These are phyloP conservation scores for Phytophthora meadii DNA, from an alignment of 352 stramenopile genomes.

Conservation along the genomic window DNA sequence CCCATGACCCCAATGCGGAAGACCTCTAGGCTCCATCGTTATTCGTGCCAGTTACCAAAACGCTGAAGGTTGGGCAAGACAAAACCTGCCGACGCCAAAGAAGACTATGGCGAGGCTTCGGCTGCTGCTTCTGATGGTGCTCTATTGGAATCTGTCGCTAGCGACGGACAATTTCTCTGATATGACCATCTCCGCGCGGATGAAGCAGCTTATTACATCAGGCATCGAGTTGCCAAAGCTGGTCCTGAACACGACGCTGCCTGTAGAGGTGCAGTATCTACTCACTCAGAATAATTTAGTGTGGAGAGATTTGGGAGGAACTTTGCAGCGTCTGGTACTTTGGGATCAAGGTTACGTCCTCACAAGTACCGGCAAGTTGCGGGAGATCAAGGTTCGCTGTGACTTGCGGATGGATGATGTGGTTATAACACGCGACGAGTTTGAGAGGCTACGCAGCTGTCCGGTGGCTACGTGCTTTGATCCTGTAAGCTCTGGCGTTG, in stretches of 20 bases:
- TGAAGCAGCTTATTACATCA: constrained; percentile 28
- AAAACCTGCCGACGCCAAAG: constrained; percentile 1
- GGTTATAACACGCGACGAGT: constrained; percentile 35
- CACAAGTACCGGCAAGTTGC: constrained; percentile 35
- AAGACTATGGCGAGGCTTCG: constrained; percentile 17
- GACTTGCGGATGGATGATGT: constrained; percentile 56
- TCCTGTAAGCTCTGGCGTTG: constrained; percentile 8
- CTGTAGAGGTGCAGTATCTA: constrained; percentile 39
- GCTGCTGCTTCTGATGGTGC: constrained; percentile 4
- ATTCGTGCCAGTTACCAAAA: constrained; percentile 34
- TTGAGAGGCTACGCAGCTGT: constrained; percentile 40
- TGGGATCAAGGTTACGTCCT: constrained; percentile 59
- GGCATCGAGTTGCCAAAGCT: constrained; percentile 44
- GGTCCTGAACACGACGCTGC: constrained; percentile 30
- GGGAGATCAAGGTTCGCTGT: constrained; percentile 38
- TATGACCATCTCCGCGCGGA: constrained; percentile 35
- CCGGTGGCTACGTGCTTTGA: constrained; percentile 25
- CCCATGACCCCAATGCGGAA: constrained; percentile 8
- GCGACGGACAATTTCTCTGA: constrained; percentile 23
- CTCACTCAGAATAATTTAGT: constrained; percentile 27
- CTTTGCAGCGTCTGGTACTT: constrained; percentile 61
- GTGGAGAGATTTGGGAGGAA: constrained; percentile 51
- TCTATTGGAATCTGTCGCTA: constrained; percentile 10
- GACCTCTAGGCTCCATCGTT: background rate
- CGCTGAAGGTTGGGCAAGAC: constrained; percentile 8